Percentiles rank a stretch among this genome's conserved stretches.
These are phyloP conservation scores for Bruguiera hainesii DNA, from an alignment of 441 rosid genomes.

Conservation along the genomic window DNA sequence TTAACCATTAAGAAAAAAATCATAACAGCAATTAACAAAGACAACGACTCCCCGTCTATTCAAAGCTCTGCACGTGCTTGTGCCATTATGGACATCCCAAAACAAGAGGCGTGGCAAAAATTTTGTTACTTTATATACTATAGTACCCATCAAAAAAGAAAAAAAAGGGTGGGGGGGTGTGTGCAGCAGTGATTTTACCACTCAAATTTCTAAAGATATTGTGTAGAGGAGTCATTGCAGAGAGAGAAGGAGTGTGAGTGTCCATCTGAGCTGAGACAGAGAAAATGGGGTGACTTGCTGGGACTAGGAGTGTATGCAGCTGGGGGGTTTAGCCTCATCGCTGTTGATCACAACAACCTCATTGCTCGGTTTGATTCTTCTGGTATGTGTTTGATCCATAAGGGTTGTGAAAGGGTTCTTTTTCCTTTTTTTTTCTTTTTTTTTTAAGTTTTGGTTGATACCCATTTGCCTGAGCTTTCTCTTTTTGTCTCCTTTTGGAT, in stretches of 20 bases:
- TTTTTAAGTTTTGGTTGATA: constrained; percentile 20
- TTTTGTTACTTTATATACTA: no score
- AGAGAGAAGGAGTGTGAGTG: constrained; percentile 18
- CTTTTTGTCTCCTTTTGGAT: constrained; percentile 12
- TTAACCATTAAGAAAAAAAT: background rate
- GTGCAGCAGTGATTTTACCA: constrained; percentile 19
- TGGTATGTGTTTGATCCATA: constrained; percentile 31
- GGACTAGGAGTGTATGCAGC: constrained; percentile 42
- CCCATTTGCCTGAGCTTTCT: constrained; percentile 31
- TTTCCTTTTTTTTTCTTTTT: no score
- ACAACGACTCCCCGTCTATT: background rate
- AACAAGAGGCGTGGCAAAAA: background rate
- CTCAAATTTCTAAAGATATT: constrained; percentile 38
- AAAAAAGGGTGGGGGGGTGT: no score
- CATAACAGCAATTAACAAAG: constrained; percentile 13
- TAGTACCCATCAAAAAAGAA: no score
- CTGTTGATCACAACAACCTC: constrained; percentile 37
- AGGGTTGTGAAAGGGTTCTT: constrained; percentile 6
- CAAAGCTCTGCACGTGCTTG: background rate
- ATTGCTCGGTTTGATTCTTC: constrained; percentile 19
- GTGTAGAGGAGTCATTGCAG: constrained; percentile 30
- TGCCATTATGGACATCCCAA: background rate
- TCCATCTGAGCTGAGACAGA: constrained; percentile 18
- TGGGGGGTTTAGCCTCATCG: constrained; percentile 49
- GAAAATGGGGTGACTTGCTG: constrained; percentile 50